Percentiles rank a stretch among this genome's conserved stretches.
These are phyloP conservation scores for Penicillium ochrochloron DNA, from an alignment of 495 filamentous ascomycete species.

Conservation along the genomic window DNA sequence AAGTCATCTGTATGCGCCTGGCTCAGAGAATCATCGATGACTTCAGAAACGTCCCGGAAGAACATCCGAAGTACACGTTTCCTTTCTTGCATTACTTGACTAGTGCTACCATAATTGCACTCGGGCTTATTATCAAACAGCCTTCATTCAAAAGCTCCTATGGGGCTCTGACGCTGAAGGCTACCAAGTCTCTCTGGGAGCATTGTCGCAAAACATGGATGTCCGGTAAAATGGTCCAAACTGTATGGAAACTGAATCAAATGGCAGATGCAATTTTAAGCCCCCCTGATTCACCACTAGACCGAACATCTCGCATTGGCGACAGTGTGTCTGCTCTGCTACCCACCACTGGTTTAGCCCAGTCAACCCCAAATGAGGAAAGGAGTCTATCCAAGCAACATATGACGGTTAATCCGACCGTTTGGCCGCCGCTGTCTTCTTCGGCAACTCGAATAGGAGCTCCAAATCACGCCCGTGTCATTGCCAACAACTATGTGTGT, in stretches of 20 bases:
- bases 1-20: slow-evolving; percentile 32
- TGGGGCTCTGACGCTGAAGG: background rate
- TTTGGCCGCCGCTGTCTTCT: background rate
- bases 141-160: background rate
- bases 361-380: background rate
- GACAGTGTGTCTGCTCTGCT: too few relatives aligned
- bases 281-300: background rate
- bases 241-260: slow-evolving; percentile 32
- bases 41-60: slow-evolving; percentile 29
- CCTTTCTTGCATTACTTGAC: slow-evolving; percentile 12
- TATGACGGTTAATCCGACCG: background rate
- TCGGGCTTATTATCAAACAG: background rate
- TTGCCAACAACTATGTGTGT: background rate
- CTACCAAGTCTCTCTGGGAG: slow-evolving; percentile 3
- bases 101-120: background rate
- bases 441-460: background rate
- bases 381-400: background rate
- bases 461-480: background rate
- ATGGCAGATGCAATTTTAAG: slow-evolving; percentile 20
- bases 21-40: slow-evolving; percentile 26
- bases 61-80: slow-evolving; percentile 33
- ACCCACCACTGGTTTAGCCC: background rate
- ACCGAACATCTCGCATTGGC: background rate
- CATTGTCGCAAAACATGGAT: slow-evolving; percentile 37
- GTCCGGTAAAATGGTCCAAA: slow-evolving; percentile 32